These are phyloP conservation scores for Camellia oleifera DNA, from an alignment of 179 eudicot genomes.

Conservation along the genomic window DNA sequence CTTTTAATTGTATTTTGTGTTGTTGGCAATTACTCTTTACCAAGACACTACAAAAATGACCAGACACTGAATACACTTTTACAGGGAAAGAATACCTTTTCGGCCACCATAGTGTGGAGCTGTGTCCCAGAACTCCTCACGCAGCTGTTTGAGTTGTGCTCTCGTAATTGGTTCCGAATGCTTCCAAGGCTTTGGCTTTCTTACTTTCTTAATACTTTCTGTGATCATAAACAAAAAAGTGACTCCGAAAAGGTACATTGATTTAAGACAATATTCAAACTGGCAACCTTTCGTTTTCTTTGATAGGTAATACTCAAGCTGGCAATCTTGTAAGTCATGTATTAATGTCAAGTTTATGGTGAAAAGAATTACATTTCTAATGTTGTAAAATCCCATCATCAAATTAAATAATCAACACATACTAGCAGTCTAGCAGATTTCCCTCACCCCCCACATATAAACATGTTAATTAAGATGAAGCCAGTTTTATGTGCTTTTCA, in stretches of 20 bases:
- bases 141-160: constrained; percentile 55
- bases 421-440: too few relatives aligned
- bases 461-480: neutral
- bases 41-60: neutral
- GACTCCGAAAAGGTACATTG: neutral
- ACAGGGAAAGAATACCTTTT: constrained; percentile 39
- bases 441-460: neutral
- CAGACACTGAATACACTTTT: neutral
- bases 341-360: too few relatives aligned
- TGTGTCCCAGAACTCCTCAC: constrained; percentile 88
- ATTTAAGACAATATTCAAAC: too few relatives aligned
- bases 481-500: neutral
- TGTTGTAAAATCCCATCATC: too few relatives aligned
- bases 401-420: too few relatives aligned
- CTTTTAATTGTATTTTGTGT: neutral
- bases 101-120: constrained; percentile 80
- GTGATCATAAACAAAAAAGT: constrained; percentile 14
- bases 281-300: too few relatives aligned
- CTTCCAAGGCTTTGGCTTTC: constrained; percentile 87
- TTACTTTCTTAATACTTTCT: constrained; percentile 48
- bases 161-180: constrained; percentile 67
- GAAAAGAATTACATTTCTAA: too few relatives aligned
- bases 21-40: neutral
- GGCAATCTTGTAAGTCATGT: too few relatives aligned
- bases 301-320: too few relatives aligned